Evolutionary conservation across 495 filamentous ascomycete genomes (phyloP).

Genomic region (Penicillium pancosmium): DNA sequence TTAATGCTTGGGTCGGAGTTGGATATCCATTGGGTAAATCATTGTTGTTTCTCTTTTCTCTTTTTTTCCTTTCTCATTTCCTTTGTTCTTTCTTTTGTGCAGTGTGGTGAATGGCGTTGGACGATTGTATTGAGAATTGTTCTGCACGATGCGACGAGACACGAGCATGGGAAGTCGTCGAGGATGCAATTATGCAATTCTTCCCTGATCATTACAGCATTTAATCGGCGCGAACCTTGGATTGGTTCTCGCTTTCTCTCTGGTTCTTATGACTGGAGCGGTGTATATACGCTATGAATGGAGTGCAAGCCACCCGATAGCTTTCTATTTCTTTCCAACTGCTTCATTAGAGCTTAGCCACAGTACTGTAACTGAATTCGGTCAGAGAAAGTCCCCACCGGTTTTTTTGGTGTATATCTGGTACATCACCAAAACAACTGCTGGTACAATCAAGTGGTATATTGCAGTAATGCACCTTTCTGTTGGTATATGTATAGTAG

Average conservation of each 20-base stretch:
- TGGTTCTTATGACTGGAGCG: neutral
- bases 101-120: constrained; percentile 22
- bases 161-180: constrained; percentile 27
- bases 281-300: constrained; percentile 24
- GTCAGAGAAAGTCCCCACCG: too few relatives aligned
- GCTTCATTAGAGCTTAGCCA: neutral
- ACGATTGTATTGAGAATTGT: constrained; percentile 17
- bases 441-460: too few relatives aligned
- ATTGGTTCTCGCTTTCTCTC: constrained; percentile 21
- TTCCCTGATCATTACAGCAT: constrained; percentile 29
- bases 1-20: constrained; percentile 27
- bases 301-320: neutral
- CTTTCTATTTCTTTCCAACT: neutral
- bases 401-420: too few relatives aligned
- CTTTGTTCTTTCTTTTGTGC: constrained; percentile 22
- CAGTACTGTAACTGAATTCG: too few relatives aligned
- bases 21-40: constrained; percentile 21
- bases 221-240: constrained; percentile 30
- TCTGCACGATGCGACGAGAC: constrained; percentile 35
- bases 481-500: too few relatives aligned
- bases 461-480: too few relatives aligned
- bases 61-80: constrained; percentile 20
- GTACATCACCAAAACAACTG: too few relatives aligned
- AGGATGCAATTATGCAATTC: neutral
- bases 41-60: constrained; percentile 22